Conservation (phyloP, 306 rosid genomes). For the Cyclanthera cordifolia region DNA sequence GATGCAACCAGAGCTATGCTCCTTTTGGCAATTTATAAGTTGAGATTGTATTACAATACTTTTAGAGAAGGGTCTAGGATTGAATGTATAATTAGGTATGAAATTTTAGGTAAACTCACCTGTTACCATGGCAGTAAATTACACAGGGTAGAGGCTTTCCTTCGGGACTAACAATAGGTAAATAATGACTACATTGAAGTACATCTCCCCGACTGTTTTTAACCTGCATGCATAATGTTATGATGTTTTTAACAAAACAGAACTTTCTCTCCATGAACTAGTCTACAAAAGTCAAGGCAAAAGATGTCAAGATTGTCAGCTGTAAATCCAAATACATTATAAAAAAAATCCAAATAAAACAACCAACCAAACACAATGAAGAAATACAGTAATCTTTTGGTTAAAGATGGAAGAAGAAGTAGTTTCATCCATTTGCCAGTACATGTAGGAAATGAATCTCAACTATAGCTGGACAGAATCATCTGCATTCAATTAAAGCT, state of each 20-base stretch:
- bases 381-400: background rate
- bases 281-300: background rate
- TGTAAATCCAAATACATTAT: background rate
- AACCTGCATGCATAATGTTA: constrained; percentile 40
- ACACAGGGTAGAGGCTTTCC: constrained; percentile 94
- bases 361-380: background rate
- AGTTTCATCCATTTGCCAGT: background rate
- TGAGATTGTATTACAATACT: background rate
- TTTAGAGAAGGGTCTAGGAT: background rate
- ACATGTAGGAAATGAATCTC: constrained; percentile 2
- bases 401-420: background rate
- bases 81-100: background rate
- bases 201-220: constrained; percentile 72
- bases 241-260: background rate
- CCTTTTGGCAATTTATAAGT: background rate
- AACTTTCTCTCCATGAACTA: background rate
- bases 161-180: constrained; percentile 76
- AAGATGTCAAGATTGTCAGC: background rate
- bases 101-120: constrained; percentile 30
- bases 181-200: constrained; percentile 85
- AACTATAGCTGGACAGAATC: background rate
- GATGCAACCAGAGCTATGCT: no score
- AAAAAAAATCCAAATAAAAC: background rate
- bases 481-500: background rate
- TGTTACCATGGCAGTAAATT: constrained; percentile 95